phyloP scores from a whole-genome alignment of 2,329 filamentous ascomycete genomes.

The Neopestalotiopsis sp. region DNA sequence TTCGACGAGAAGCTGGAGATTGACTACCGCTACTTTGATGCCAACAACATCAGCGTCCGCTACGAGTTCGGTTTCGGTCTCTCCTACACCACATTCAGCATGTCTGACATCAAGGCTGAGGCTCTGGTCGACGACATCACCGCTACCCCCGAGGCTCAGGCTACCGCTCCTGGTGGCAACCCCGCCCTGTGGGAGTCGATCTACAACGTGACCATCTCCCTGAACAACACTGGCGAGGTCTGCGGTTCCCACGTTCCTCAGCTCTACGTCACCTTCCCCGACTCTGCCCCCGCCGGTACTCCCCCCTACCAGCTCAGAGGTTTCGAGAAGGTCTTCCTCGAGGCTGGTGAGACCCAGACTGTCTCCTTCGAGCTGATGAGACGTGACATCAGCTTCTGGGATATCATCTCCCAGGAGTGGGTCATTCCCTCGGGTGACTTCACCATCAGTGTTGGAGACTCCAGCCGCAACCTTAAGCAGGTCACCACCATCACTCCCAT shows the following conservation, averaged over 20 bases:
- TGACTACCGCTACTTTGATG: constrained; percentile 71
- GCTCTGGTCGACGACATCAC: constrained; percentile 7
- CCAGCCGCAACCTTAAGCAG: constrained; percentile 25
- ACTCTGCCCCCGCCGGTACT: constrained; percentile 9
- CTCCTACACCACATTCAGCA: constrained; percentile 63
- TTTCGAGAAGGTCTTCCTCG: constrained; percentile 79
- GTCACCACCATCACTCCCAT: constrained; percentile 22
- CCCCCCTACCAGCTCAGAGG: constrained; percentile 78
- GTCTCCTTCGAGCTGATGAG: constrained; percentile 76
- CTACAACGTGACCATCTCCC: constrained; percentile 68
- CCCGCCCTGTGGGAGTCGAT: constrained; percentile 70
- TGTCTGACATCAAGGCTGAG: constrained; percentile 35
- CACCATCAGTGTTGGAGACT: constrained; percentile 26
- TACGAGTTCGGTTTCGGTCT: constrained; percentile 72
- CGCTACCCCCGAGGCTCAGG: constrained; percentile 12
- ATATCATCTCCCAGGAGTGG: constrained; percentile 79
- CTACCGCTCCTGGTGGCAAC: constrained; percentile 66
- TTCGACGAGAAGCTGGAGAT: constrained; percentile 71
- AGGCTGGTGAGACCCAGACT: constrained; percentile 66
- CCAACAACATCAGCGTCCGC: constrained; percentile 60
- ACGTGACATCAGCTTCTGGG: constrained; percentile 89
- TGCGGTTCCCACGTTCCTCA: constrained; percentile 76
- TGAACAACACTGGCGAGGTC: constrained; percentile 72
- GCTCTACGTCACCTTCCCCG: constrained; percentile 43
- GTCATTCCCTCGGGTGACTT: constrained; percentile 28